phyloP scores from a whole-genome alignment of 2,329 filamentous ascomycete genomes.

The Didymella pomorum region DNA sequence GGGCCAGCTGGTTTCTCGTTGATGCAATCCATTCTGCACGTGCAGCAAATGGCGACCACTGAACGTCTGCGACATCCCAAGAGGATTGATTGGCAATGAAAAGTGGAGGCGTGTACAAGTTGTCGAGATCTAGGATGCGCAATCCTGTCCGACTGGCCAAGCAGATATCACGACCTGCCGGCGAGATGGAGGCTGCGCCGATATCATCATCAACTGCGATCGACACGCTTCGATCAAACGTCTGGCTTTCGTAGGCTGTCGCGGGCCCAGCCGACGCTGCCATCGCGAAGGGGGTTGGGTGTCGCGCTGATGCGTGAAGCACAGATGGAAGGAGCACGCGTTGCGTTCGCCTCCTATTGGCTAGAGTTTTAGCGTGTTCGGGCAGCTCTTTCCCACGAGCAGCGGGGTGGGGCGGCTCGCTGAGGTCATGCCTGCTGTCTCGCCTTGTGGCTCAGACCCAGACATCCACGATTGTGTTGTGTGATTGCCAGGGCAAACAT shows the following conservation, averaged over 20 bases:
- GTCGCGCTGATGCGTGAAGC: conserved; percentile 14
- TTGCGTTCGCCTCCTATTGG: conserved; percentile 12
- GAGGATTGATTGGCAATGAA: conserved; percentile 84
- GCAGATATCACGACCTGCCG: conserved; percentile 87
- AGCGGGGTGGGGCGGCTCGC: neutral
- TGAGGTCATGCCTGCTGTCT: conserved; percentile 1
- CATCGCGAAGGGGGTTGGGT: conserved; percentile 27
- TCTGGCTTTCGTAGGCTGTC: conserved; percentile 81
- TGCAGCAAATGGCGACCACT: conserved; percentile 92
- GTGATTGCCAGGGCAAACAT: conserved; percentile 15
- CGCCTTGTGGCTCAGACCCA: conserved; percentile 23
- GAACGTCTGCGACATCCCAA: conserved; percentile 96
- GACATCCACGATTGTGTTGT: conserved; percentile 13
- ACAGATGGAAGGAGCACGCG: conserved; percentile 21
- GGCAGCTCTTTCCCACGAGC: conserved; percentile 20
- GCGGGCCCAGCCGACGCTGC: conserved; percentile 35
- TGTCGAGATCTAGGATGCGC: conserved; percentile 91
- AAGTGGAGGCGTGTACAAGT: conserved; percentile 84
- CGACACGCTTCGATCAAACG: conserved; percentile 83
- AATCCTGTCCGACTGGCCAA: conserved; percentile 85
- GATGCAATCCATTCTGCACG: conserved; percentile 94
- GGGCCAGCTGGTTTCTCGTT: conserved; percentile 90
- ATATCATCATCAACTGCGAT: conserved; percentile 81
- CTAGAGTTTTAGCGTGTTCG: neutral
- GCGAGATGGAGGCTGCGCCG: conserved; percentile 91